Base-by-base conservation (phyloP, 805 yeast genomes). In the Phaffomyces opuntiae region DNA sequence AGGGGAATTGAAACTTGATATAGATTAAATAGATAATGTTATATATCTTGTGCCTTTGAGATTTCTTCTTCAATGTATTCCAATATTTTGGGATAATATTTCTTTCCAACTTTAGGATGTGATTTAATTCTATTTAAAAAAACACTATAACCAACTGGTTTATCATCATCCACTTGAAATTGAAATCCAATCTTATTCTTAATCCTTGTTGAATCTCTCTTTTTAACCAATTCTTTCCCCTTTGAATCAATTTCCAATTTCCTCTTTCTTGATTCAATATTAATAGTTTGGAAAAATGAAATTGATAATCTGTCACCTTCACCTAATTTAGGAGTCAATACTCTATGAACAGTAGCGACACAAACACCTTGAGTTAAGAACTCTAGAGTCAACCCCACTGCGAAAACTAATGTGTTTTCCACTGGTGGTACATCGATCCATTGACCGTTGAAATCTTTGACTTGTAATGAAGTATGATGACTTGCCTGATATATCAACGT, bases 401-500 rank as follows among this genome's bases (percentile, higher is more conserved):
- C 73, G 17, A 74, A 73, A 5, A 74, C 77, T 25, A 74, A 53
- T 0, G 75, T 63, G 34, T 66, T 56, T 8, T 69, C 58, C 2
- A 50, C 38, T 38, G 73, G 68, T 2, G 73, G 73, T 4, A 73
- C 76, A 4, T 68, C 61, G 17, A 72, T 56, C 78, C 78, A 74
- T 11, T 71, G 53, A 6, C 78, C 78, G 42, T 65, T 60, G 56
- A 68, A 71, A 46, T 68, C 69, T 49, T 73, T 74, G 12, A 73
- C 77, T 49, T 73, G 75, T 31, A 74, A 57, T 8, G 74, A 68
- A 4, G 57, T 60, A 46, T 72, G 77, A 14, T 61, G 64, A 1
- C 75, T 65, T 11, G 79, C 84, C 54, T 81, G 85, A 52, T 71
- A 75, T 12, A 81, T 77, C 56, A 70, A 77, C 0, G 86, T 80